phyloP scores from a whole-genome alignment of 2,329 filamentous ascomycete species.

The Fusarium nisikadoi region DNA sequence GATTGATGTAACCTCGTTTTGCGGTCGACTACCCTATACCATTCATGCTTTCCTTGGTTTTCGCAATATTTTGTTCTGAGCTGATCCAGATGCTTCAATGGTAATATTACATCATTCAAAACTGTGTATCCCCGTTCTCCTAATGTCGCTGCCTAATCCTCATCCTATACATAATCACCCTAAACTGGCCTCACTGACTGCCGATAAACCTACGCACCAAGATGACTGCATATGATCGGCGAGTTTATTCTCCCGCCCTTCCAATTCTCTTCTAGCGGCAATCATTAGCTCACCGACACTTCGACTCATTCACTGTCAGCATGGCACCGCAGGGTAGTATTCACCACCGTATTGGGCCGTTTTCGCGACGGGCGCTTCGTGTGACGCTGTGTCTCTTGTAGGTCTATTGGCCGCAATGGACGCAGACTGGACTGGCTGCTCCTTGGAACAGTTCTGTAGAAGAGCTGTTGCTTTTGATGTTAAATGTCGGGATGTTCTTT shows the following conservation, averaged over 20 bases:
- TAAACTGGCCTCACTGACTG: neutral
- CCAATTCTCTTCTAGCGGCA: neutral
- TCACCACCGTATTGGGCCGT: neutral
- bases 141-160: neutral
- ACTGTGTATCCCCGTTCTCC: too few relatives aligned
- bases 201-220: neutral
- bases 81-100: too few relatives aligned
- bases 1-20: neutral
- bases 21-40: neutral
- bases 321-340: neutral
- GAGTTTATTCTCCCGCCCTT: neutral
- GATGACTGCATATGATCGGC: neutral
- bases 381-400: neutral
- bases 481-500: neutral
- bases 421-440: neutral
- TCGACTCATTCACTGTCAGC: neutral
- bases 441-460: too few relatives aligned
- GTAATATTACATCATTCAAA: fast-evolving
- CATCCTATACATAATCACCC: neutral
- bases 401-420: neutral
- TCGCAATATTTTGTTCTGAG: neutral
- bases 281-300: neutral
- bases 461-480: too few relatives aligned
- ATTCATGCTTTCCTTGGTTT: fast-evolving
- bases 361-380: neutral